Base-by-base conservation (phyloP, 2,329 filamentous ascomycete genomes). In the Apiospora sp. region DNA sequence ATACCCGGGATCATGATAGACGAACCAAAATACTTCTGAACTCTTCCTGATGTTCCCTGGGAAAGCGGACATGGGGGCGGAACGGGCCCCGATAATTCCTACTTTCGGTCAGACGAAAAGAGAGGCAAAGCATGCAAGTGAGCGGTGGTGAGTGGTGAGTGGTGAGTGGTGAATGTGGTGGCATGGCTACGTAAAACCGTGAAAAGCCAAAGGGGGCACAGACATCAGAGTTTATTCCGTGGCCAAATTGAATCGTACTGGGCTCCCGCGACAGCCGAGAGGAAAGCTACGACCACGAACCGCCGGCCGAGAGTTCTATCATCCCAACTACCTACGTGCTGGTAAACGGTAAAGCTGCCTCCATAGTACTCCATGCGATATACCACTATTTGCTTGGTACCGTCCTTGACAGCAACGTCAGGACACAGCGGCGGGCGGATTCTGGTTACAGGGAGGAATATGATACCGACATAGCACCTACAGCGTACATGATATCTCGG, bases 241-340 rank as follows among this genome's bases (percentile, higher is more conserved):
- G 58, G 41, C n/a, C 58, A 41, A 41, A 37, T 64, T 41, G 58
- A 64, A 41, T 68, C 67, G 67, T 46, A 19, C n/a, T 68, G 41
- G 67, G 44, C n/a, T 68, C 44, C 67, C 67, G 67, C 67, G 44
- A 68, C 67, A 68, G 67, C 67, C 67, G 67, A 68, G 46, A 37
- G 67, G 30, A 48, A 68, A 61, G 54, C 54, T 61, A 37, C 24
- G 51, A 24, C 37, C 27, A 24, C 44, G 67, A 24, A 27, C 27
- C 67, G 43, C 27, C 67, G 43, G 24, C 27, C 43, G 67, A 27
- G 67, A 48, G 43, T 68, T 34, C 67, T 10, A 46, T 68, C 67
- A 68, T 68, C 43, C 44, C 67, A 48, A 46, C 24, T 68, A 64
- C 58, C 8, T 64, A 41, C 34, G 34, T n/a, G 8, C 54, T 61